Base-by-base conservation (phyloP, 352 stramenopile genomes). In the Globisporangium yorkense region DNA sequence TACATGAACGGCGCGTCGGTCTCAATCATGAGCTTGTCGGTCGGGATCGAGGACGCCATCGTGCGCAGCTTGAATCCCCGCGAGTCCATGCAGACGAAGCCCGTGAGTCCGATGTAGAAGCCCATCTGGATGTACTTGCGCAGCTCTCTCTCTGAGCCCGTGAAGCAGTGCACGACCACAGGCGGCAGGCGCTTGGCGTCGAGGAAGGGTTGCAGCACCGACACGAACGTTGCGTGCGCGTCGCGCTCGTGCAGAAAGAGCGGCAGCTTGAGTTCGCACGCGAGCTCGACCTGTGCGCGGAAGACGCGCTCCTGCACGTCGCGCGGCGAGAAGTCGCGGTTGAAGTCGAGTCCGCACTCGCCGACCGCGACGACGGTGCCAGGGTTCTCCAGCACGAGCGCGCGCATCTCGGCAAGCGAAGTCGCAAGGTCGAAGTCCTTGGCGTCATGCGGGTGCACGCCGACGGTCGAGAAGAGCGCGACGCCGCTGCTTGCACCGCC, bases 341-440 rank as follows among this genome's bases (percentile, higher is more conserved):
- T 97, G 63, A 98, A 99, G 70, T 99, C 95, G 16, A 99, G 73
- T 44, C 95, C 96, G 61, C 89, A 98, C 71, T 99, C 96, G 47
- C 96, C 96, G 24, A 99, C 77, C 15, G 96, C 96, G 35, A 91
- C 85, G 33, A 97, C 85, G 48, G 82, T 76, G 39, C 72, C 70
- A 7, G 61, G 62, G 46, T 86, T 64, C 43, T 59, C 31, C 29
- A 57, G 35, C 29, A 83, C 77, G 15, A 91, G 27, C 39, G 66
- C 58, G 0, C 71, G 65, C 71, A 87, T 88, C 58, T 76, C 66
- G 0, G 49, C 57, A 12, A 77, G 57, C 5, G 68, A 77, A 15
- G 47, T 51, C 15, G 27, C 43, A 5, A 70, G 62, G 39, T 78
- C 57, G 68, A 96, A 95, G 60, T 94, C 85, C 53, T 84, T 85